Base-by-base conservation (phyloP, 2,329 filamentous ascomycete species). In the Clonostachys rosea region DNA sequence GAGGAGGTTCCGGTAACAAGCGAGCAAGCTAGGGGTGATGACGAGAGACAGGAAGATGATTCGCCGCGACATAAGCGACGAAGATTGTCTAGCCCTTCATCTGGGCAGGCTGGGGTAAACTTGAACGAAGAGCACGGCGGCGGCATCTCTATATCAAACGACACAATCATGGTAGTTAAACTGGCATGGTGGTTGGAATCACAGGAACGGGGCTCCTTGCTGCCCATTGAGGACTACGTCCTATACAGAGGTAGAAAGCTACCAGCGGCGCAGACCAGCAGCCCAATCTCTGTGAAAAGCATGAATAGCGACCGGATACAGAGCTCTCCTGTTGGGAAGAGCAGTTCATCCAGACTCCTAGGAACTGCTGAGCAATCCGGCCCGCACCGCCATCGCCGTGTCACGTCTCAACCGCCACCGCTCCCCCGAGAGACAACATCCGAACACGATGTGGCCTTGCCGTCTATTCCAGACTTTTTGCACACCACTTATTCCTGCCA, bases 361-460 rank as follows among this genome's bases (percentile, higher is more conserved):
- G 34, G 42, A n/a, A 24, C 20, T 30, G 30, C 16, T 18, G 7
- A 20, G 34, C 14, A 13, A 41, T 36, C 34, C 34, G 34, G 40
- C 7, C n/a, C 16, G 12, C 6, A 17, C 8, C 39, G 41, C 34
- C 14, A 34, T 18, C 35, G 13, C 20, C 24, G 8, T 30, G 9
- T 30, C 24, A 17, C 14, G 30, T 33, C 6, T 36, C 50, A 48
- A n/a, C 64, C 65, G 3, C 60, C 59, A 6, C 41, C 57, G 10
- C 66, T 95, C 6, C 60, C 83, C 10, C 82, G 83, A 36, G 75
- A 87, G 58, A 88, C 86, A 1, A 96, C 91, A 0, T 88, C 86
- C 4, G 90, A 95, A 49, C 78, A 91, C 48, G 87, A 95, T 24
- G 73, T 77, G 16, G 49, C 65, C 50, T 61, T 89, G 1, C 89